Conservation (phyloP, 805 yeast genomes). For the Hermanozyma aechmeae region DNA sequence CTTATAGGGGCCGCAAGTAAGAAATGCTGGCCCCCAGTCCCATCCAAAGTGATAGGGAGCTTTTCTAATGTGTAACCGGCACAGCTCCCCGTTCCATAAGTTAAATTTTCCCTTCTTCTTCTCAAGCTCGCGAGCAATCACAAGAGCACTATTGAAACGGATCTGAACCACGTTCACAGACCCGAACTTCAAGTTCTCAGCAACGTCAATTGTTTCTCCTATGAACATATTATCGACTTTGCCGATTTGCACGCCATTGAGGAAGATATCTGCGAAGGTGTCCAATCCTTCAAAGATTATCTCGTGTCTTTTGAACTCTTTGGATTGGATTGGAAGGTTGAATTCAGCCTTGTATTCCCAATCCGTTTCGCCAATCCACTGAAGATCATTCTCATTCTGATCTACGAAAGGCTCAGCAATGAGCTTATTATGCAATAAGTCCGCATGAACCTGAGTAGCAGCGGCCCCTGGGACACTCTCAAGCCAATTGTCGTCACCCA, state of each 20-base stretch:
- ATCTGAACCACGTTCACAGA: constrained; percentile 23
- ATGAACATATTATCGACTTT: constrained; percentile 36
- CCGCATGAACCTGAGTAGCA: constrained; percentile 27
- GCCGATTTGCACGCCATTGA: constrained; percentile 29
- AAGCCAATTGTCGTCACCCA: background rate
- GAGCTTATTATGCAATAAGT: constrained; percentile 24
- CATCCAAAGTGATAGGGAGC: constrained; percentile 50
- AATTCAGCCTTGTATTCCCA: constrained; percentile 38
- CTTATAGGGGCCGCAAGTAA: constrained; percentile 37
- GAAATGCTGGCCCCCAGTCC: constrained; percentile 46
- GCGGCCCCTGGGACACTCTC: background rate
- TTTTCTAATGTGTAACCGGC: constrained; percentile 37
- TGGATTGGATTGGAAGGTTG: background rate
- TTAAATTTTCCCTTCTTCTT: constrained; percentile 15
- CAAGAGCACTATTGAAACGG: constrained; percentile 28
- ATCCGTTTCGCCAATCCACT: constrained; percentile 41
- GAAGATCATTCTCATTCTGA: constrained; percentile 32
- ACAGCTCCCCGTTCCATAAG: constrained; percentile 35
- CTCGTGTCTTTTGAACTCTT: constrained; percentile 11
- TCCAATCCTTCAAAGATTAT: constrained; percentile 37
- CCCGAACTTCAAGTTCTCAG: constrained; percentile 4
- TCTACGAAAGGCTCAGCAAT: constrained; percentile 40
- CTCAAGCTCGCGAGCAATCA: constrained; percentile 23
- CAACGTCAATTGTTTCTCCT: constrained; percentile 20
- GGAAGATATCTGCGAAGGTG: constrained; percentile 29